Percentiles rank a stretch among this genome's conserved stretches.
Conservation (phyloP, 2,329 filamentous ascomycete genomes). For the Curvularia sp. region DNA sequence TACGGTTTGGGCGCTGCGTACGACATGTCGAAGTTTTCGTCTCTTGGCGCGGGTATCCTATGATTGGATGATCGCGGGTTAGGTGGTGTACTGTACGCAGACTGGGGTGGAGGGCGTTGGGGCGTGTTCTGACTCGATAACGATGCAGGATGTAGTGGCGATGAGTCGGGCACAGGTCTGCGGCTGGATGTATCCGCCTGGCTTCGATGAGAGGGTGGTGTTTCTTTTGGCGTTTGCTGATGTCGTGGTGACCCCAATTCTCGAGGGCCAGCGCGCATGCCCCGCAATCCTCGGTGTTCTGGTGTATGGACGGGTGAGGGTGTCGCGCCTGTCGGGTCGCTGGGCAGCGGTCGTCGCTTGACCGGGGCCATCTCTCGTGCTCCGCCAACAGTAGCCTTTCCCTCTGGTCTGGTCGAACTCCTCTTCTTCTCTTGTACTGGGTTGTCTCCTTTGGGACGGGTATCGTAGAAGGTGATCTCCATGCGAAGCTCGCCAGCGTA, state of each 20-base stretch:
- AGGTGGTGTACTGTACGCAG: constrained; percentile 31
- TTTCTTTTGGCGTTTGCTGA: constrained; percentile 30
- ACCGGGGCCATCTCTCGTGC: constrained; percentile 68
- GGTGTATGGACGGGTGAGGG: constrained; percentile 42
- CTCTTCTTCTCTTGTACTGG: constrained; percentile 63
- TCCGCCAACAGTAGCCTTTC: constrained; percentile 51
- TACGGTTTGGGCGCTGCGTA: constrained; percentile 49
- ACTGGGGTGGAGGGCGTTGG: constrained; percentile 35
- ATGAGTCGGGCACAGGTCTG: constrained; percentile 39
- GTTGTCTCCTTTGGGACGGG: constrained; percentile 80
- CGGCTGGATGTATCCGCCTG: constrained; percentile 38
- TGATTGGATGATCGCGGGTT: constrained; percentile 36
- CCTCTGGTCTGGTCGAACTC: constrained; percentile 46
- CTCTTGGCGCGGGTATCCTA: constrained; percentile 29
- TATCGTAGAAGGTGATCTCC: constrained; percentile 96
- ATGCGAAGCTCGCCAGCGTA: constrained; percentile 95
- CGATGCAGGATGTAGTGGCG: constrained; percentile 30
- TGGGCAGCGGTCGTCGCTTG: constrained; percentile 84
- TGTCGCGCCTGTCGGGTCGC: constrained; percentile 70
- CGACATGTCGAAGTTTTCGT: constrained; percentile 46
- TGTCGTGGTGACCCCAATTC: constrained; percentile 47
- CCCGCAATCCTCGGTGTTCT: constrained; percentile 42
- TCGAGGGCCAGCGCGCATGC: constrained; percentile 44
- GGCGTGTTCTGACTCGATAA: constrained; percentile 35
- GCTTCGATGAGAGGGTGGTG: constrained; percentile 30